Evolutionary conservation across 225 moss, liverwort and hornwort species (phyloP), one percentile per base, ranked within the genome.

Genomic region (Sphagnum contortum): DNA sequence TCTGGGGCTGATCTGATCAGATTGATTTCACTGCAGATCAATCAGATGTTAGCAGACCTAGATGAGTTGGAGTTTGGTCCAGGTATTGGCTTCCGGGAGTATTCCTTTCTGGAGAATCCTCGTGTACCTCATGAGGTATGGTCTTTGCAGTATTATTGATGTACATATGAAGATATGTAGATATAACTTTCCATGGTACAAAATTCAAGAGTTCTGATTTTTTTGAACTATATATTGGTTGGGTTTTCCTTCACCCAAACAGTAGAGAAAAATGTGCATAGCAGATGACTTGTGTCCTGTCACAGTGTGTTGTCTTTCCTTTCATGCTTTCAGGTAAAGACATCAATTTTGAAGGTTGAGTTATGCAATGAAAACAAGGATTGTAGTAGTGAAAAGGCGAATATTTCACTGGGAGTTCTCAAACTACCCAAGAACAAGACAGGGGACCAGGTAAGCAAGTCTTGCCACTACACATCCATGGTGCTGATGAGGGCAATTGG

Each of bases 71-170:
- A 80, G 58, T 88, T 74, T 74, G 95, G 95, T 52, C 82, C 90
- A 62, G 70, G 61, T 59, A 90, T 92, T 48, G 72, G 77, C 57
- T 88, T 96, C 69, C 81, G 95, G 45, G 95, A 92, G 64, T 92
- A 92, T 71, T 92, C 92, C 44, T 96, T 96, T 78, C 71, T 96
- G 12, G 86, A 88, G 11, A 96, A 92, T 52, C 79, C 83, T 63
- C 84, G 78, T 14, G 63, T 92, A 47, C 84, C 84, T 9, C 73
- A 54, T 48, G 80, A 90, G 95, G 95, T 94, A 55, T 52, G 52
- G 7, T 29, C 29, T 29, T 29, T 29, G 29, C 29, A 29, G 29
- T 29, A 29, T 29, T 29, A 29, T 29, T 29, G 29, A 29, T 29
- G 29, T 29, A 29, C 29, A 29, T 29, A 29, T 29, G 29, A 29